Base-by-base conservation (phyloP, 129 eudicot genomes). In the Solidago caesia region DNA sequence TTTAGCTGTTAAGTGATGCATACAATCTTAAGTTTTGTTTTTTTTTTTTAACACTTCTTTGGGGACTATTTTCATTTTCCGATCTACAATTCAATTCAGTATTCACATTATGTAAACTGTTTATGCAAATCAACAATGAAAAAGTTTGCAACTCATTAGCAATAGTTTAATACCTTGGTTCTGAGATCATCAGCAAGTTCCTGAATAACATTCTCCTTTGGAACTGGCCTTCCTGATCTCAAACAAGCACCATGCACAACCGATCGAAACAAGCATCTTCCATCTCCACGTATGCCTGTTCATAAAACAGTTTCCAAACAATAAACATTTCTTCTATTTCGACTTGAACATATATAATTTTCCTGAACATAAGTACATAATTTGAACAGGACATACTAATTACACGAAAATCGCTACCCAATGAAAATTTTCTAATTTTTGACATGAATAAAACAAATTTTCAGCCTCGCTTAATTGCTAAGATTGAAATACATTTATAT, bases 101-200 rank as follows among this genome's bases (percentile, higher is more conserved):
- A 33, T 33, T 33, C 39, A 33, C 3, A 33, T 33, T 0, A 33
- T 33, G 39, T 33, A 33, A 33, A 33, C 39, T 33, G 39, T 33
- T 33, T 33, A 33, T 33, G 39, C 39, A 33, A 33, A 33, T 21
- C 21, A 21, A 21, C 0, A 21, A 21, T 21, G 21, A 21, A 21
- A 21, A 21, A 21, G 21, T 21, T 21, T 21, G 21, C 21, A 21
- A 21, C 21, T 21, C 21, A 21, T 33, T 33, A 33, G 39, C 39
- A 33, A 33, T 33, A 33, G 3, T 33, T 33, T 33, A 33, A 33
- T 72, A 89, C 97, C 80, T 88, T 81, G 70, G 83, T 82, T 80
- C 96, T 80, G 53, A 92, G 94, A 66, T 89, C 94, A 77, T 92
- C 96, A 15, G 97, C 97, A 21, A 92, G 97, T 75, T 87, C 88